These are phyloP conservation scores for Lactarius vividus DNA, from an alignment of 768 basidiomycete genomes.

Conservation along the genomic window DNA sequence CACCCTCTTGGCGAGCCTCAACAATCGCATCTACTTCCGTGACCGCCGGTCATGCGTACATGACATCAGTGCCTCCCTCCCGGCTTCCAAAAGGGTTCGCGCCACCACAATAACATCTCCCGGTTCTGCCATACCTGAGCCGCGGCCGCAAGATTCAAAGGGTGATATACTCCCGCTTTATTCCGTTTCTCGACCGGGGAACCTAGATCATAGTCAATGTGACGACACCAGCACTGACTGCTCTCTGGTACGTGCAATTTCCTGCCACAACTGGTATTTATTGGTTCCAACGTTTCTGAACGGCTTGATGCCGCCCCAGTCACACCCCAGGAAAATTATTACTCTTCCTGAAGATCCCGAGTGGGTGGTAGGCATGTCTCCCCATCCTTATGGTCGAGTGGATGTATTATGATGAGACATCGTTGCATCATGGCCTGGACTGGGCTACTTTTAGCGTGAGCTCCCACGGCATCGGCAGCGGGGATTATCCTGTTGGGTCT, in stretches of 20 bases:
- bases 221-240: background rate
- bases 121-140: background rate
- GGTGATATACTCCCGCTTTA: background rate
- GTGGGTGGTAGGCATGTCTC: background rate
- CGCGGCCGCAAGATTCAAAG: background rate
- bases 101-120: background rate
- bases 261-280: too few species aligned
- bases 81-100: background rate
- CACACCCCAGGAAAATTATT: background rate
- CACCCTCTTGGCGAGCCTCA: background rate
- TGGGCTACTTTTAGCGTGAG: too few species aligned
- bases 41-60: background rate
- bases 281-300: background rate
- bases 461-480: too few species aligned
- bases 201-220: background rate
- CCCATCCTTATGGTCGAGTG: background rate
- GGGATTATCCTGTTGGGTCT: too few species aligned
- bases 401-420: background rate
- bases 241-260: background rate
- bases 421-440: background rate
- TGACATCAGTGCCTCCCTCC: background rate
- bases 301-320: background rate
- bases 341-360: background rate
- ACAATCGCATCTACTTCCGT: background rate
- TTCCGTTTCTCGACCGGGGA: background rate